Percentiles rank a stretch among this genome's conserved stretches.
Conservation (phyloP, 768 basidiomycete species). For the Psilocybe sp. region DNA sequence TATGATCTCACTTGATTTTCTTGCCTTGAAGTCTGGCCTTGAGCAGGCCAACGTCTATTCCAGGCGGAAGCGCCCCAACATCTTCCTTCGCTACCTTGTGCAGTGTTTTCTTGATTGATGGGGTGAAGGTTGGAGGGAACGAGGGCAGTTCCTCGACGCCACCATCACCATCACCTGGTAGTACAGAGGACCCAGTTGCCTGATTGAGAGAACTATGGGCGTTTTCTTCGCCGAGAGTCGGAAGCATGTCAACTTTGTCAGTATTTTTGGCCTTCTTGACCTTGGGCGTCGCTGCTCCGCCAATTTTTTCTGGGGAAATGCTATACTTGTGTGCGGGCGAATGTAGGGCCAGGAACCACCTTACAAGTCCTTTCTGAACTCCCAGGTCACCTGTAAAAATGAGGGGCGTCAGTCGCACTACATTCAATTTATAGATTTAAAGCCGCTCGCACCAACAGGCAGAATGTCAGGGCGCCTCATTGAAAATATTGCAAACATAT, state of each 20-base stretch:
- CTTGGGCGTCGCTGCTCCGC: slow-evolving; percentile 15
- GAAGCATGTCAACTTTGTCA: slow-evolving; percentile 30
- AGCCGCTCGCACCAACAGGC: slow-evolving; percentile 29
- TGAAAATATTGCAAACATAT: slow-evolving; percentile 93
- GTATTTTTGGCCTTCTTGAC: slow-evolving; percentile 8
- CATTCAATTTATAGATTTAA: not conserved
- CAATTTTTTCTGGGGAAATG: slow-evolving; percentile 51
- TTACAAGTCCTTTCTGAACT: slow-evolving; percentile 69
- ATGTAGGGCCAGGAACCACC: slow-evolving; percentile 68
- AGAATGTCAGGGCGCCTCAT: slow-evolving; percentile 82
- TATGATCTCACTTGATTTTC: slow-evolving; percentile 60
- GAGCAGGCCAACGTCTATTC: slow-evolving; percentile 53
- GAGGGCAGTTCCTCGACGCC: slow-evolving; percentile 28
- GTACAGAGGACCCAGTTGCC: slow-evolving; percentile 30
- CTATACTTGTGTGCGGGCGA: slow-evolving; percentile 44
- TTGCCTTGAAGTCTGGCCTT: slow-evolving; percentile 64
- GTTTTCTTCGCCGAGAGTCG: slow-evolving; percentile 15
- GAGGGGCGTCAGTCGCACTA: not conserved
- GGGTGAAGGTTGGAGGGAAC: slow-evolving; percentile 62
- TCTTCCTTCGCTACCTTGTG: slow-evolving; percentile 29
- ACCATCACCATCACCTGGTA: slow-evolving; percentile 25
- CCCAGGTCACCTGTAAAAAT: slow-evolving; percentile 68
- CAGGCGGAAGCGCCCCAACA: slow-evolving; percentile 48
- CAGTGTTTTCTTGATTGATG: slow-evolving; percentile 59
- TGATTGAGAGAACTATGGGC: not conserved